phyloP scores from a whole-genome alignment of 495 filamentous ascomycete species.

The Lindgomyces ingoldianus region DNA sequence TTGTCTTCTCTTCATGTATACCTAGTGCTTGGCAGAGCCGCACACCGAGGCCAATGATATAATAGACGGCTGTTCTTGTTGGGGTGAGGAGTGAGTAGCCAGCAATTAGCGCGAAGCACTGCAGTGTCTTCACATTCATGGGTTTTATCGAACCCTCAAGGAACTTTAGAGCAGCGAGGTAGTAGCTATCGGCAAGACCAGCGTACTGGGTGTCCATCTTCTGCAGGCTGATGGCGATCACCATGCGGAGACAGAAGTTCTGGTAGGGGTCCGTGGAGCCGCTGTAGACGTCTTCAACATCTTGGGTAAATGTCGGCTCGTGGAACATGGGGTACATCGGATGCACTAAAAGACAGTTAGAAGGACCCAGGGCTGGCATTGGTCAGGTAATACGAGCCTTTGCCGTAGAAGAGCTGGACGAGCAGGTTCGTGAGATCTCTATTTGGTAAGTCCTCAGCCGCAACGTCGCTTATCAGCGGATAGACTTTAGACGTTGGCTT shows the following conservation, averaged over 20 bases:
- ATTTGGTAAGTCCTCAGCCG: slow-evolving; percentile 68
- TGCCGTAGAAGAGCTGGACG: slow-evolving; percentile 75
- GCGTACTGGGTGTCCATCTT: slow-evolving; percentile 79
- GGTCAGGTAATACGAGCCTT: slow-evolving; percentile 56
- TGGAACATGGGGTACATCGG: slow-evolving; percentile 82
- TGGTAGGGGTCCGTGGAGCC: slow-evolving; percentile 74
- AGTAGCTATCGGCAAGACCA: slow-evolving; percentile 87
- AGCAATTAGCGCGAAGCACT: slow-evolving; percentile 82
- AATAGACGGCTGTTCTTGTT: slow-evolving; percentile 85
- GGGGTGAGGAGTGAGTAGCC: slow-evolving; percentile 92
- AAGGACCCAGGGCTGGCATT: neutral
- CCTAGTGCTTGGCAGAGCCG: slow-evolving; percentile 85
- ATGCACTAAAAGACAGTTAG: slow-evolving; percentile 60
- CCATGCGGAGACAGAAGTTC: slow-evolving; percentile 84
- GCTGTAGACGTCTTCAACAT: slow-evolving; percentile 76
- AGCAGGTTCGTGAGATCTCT: slow-evolving; percentile 68
- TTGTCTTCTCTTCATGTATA: slow-evolving; percentile 80
- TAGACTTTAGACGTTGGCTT: slow-evolving; percentile 70
- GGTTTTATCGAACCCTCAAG: slow-evolving; percentile 74
- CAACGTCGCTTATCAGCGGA: slow-evolving; percentile 73
- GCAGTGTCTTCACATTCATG: slow-evolving; percentile 85
- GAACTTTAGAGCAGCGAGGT: slow-evolving; percentile 78
- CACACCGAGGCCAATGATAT: slow-evolving; percentile 81
- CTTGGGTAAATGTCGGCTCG: slow-evolving; percentile 72
- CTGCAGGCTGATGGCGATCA: slow-evolving; percentile 89